These are phyloP conservation scores for Phytopythium litorale DNA, from an alignment of 352 stramenopile genomes.

Conservation along the genomic window DNA sequence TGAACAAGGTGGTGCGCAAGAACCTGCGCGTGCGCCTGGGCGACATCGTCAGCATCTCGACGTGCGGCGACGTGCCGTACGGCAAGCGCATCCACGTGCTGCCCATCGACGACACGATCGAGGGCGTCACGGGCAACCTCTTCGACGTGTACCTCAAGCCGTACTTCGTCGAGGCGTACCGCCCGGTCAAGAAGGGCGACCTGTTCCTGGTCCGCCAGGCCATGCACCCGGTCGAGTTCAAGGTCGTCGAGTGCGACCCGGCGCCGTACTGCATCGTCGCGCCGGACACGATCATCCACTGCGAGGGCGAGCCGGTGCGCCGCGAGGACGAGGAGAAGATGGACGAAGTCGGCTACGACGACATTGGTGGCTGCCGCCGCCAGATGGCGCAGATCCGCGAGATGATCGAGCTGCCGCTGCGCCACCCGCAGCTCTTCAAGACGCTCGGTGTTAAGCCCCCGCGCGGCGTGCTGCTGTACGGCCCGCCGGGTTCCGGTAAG, in stretches of 20 bases:
- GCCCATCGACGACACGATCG: conserved; percentile 98
- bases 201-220: conserved; percentile 97
- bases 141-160: conserved; percentile 99
- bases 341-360: conserved; percentile 99
- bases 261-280: conserved; percentile 98
- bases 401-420: conserved; percentile 99
- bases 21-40: conserved; percentile 97
- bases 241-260: conserved; percentile 99
- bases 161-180: conserved; percentile 99
- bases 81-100: conserved; percentile 99
- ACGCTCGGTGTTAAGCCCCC: conserved; percentile 99
- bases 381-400: conserved; percentile 99
- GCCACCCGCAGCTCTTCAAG: conserved; percentile 98
- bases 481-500: conserved; percentile 97
- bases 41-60: conserved; percentile 97
- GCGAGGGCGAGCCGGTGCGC: conserved; percentile 98
- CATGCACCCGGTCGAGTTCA: conserved; percentile 99
- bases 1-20: conserved; percentile 99
- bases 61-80: conserved; percentile 97
- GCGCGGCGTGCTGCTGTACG: conserved; percentile 98
- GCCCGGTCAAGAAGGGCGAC: conserved; percentile 98
- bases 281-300: conserved; percentile 99
- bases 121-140: conserved; percentile 99
- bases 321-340: conserved; percentile 99
- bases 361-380: conserved; percentile 97